Percentiles rank a stretch among this genome's conserved stretches.
phyloP scores from a whole-genome alignment of 108 stramenopile genomes.

The Parietichytrium sp. region DNA sequence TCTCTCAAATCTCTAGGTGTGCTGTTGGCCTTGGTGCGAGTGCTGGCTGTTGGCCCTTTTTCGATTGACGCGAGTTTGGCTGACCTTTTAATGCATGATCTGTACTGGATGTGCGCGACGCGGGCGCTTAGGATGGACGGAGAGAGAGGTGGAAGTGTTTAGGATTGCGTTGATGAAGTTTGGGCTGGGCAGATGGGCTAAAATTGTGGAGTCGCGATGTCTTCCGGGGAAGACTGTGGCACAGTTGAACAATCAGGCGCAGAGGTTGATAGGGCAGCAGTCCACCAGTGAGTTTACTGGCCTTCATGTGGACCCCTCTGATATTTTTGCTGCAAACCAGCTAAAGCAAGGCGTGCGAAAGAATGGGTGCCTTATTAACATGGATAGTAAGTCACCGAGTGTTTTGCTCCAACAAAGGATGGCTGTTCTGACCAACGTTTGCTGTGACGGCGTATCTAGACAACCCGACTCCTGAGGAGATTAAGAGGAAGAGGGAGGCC shows the following conservation, averaged over 20 bases:
- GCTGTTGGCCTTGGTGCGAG: too few relatives aligned
- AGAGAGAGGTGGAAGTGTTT: constrained; percentile 31
- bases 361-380: constrained; percentile 37
- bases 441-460: too few relatives aligned
- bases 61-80: too few relatives aligned
- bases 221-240: constrained; percentile 25
- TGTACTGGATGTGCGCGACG: too few relatives aligned
- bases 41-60: too few relatives aligned
- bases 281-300: constrained; percentile 32
- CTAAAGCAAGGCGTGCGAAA: not conserved
- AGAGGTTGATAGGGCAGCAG: constrained; percentile 25
- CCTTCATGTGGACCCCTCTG: constrained; percentile 4
- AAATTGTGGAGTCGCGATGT: constrained; percentile 6
- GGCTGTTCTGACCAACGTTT: too few relatives aligned
- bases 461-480: not conserved
- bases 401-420: too few relatives aligned
- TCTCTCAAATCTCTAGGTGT: too few relatives aligned
- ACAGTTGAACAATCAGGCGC: constrained; percentile 33
- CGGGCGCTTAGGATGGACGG: constrained; percentile 42
- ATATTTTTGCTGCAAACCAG: constrained; percentile 7
- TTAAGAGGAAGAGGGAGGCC: not conserved
- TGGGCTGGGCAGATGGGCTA: constrained; percentile 19
- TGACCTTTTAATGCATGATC: too few relatives aligned
- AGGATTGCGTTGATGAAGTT: constrained; percentile 27
- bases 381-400: too few relatives aligned